Conservation (phyloP, 163 green algal species). For the Chlamydomonas reinhardtii region DNA sequence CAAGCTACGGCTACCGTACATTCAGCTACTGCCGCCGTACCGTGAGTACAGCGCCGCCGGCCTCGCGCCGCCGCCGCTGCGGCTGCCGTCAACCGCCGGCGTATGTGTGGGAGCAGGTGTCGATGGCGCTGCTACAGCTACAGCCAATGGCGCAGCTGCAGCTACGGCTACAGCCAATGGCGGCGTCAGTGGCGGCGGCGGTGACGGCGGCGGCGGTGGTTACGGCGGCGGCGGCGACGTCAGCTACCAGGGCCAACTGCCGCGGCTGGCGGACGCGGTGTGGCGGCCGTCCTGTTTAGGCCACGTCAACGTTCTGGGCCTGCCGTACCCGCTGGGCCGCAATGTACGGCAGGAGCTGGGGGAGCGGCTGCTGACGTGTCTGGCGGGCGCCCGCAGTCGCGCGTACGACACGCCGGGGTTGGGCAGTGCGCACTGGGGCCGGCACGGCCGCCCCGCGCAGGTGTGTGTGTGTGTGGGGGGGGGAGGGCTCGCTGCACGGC, state of each 20-base stretch:
- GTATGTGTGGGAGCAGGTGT: no score
- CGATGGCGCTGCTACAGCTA: no score
- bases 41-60: neutral
- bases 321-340: constrained; percentile 24
- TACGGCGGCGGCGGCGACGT: neutral
- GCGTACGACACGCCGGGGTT: neutral
- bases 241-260: neutral
- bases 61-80: neutral
- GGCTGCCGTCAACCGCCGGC: neutral
- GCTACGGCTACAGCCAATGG: no score
- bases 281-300: constrained; percentile 18
- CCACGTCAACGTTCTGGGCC: constrained; percentile 13
- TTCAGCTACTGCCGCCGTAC: neutral
- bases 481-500: no score
- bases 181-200: no score
- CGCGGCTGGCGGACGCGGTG: neutral
- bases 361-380: neutral
- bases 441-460: neutral
- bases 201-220: neutral
- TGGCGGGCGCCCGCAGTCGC: constrained; percentile 3
- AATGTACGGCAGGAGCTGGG: constrained; percentile 14
- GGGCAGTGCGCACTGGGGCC: neutral
- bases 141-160: no score
- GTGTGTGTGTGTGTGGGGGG: neutral
- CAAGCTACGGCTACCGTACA: constrained; percentile 3